These are phyloP conservation scores for Erythrobasidium yunnanense DNA, from an alignment of 768 basidiomycete genomes.

Conservation along the genomic window DNA sequence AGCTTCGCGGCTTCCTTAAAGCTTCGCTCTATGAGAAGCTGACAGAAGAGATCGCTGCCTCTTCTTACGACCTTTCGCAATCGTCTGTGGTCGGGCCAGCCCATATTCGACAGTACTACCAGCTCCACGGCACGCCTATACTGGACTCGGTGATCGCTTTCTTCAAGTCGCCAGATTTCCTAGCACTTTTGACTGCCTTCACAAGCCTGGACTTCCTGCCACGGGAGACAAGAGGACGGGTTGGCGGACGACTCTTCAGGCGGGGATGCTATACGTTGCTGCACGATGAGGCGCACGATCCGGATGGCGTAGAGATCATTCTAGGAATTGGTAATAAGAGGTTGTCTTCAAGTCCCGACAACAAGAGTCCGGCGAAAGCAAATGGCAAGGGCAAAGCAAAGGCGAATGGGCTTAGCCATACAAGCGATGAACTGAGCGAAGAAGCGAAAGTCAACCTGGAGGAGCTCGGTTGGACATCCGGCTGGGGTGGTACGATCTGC, in stretches of 20 bases:
- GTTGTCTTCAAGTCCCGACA: not conserved
- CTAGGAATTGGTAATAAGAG: not conserved
- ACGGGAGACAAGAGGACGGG: not conserved
- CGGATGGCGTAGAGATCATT: slow-evolving; percentile 10
- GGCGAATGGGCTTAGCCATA: too few species aligned
- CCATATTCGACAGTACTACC: not conserved
- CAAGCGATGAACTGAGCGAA: not conserved
- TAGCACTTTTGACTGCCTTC: not conserved
- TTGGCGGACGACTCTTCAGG: not conserved
- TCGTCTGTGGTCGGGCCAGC: not conserved
- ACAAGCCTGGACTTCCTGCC: not conserved
- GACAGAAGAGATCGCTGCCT: not conserved
- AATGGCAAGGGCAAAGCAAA: too few species aligned
- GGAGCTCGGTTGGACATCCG: not conserved
- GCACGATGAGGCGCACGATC: slow-evolving; percentile 19
- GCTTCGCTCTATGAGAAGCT: not conserved
- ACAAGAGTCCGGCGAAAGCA: not conserved
- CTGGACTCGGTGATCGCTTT: not conserved
- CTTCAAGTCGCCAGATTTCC: not conserved
- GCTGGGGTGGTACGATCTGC: not conserved
- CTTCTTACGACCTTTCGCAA: not conserved
- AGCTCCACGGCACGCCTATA: not conserved
- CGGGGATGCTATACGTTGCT: slow-evolving; percentile 8
- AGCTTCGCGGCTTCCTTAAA: slow-evolving; percentile 4
- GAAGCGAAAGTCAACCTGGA: not conserved